Percentiles rank a stretch among this genome's conserved stretches.
These are phyloP conservation scores for Onygenales sp. DNA, from an alignment of 2,329 filamentous ascomycete species.

Conservation along the genomic window DNA sequence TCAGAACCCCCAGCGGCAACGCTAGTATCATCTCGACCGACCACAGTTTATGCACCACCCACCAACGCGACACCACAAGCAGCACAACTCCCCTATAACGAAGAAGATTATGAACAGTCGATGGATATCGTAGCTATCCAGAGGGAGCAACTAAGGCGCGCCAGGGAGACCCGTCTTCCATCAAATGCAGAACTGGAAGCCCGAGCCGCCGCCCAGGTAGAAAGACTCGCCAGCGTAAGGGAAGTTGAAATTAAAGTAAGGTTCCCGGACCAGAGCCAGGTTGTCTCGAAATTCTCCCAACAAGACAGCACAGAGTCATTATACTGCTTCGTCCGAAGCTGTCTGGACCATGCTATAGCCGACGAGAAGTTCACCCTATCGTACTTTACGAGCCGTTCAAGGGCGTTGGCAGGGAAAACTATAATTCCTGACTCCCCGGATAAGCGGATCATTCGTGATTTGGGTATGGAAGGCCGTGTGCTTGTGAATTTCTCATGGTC, in stretches of 20 bases:
- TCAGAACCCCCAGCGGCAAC: conserved; percentile 12
- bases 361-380: conserved; percentile 63
- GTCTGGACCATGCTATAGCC: conserved; percentile 52
- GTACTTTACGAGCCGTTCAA: conserved; percentile 36
- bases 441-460: conserved; percentile 55
- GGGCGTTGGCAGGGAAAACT: conserved; percentile 12
- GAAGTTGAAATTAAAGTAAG: conserved; percentile 69
- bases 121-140: conserved; percentile 76
- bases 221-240: conserved; percentile 55
- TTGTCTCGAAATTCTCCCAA: conserved; percentile 61
- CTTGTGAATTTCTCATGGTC: conserved; percentile 71
- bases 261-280: conserved; percentile 75
- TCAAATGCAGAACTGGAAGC: conserved; percentile 75
- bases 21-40: conserved; percentile 35
- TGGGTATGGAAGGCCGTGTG: conserved; percentile 61
- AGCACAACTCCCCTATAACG: conserved; percentile 56
- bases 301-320: conserved; percentile 60
- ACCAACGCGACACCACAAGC: conserved; percentile 65
- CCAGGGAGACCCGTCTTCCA: conserved; percentile 66
- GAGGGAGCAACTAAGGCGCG: conserved; percentile 63
- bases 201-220: conserved; percentile 55
- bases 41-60: conserved; percentile 71
- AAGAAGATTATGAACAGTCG: conserved; percentile 70
- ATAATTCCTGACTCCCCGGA: conserved; percentile 37
- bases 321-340: conserved; percentile 62